Percentiles rank a stretch among this genome's conserved stretches.
Evolutionary conservation across 805 yeast species (phyloP).

Genomic region (Metschnikowia orientalis): DNA sequence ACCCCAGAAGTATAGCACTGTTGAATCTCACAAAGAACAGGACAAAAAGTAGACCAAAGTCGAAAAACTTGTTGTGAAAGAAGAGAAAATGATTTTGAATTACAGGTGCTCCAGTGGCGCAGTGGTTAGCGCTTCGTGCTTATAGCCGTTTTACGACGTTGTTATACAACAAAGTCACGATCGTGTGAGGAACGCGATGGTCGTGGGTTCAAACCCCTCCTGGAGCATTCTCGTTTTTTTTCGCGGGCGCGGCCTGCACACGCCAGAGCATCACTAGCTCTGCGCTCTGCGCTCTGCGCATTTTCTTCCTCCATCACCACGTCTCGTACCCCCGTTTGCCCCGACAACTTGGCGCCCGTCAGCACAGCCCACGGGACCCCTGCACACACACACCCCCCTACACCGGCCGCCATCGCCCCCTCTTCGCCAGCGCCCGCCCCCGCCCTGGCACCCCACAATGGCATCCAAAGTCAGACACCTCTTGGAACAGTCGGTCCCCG

Average conservation of each 20-base stretch:
- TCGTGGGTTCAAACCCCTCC: slow-evolving; percentile 54
- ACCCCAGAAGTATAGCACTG: too few relatives aligned
- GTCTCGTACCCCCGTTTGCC: not conserved
- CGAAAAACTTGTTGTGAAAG: too few relatives aligned
- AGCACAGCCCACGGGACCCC: too few relatives aligned
- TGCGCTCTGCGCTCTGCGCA: too few relatives aligned
- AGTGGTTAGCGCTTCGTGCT: slow-evolving; percentile 55
- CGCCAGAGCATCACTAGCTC: not conserved
- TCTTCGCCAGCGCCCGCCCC: too few relatives aligned
- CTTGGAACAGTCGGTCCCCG: slow-evolving; percentile 76
- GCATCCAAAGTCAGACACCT: slow-evolving; percentile 47
- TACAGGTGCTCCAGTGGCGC: slow-evolving; percentile 45
- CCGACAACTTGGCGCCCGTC: too few relatives aligned
- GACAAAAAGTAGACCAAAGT: too few relatives aligned
- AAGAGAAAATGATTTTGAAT: too few relatives aligned
- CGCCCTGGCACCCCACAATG: slow-evolving; percentile 23
- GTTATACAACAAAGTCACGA: slow-evolving; percentile 45
- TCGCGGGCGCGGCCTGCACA: too few relatives aligned
- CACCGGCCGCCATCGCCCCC: too few relatives aligned
- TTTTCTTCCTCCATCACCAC: not conserved
- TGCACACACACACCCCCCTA: too few relatives aligned
- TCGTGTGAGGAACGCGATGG: slow-evolving; percentile 55
- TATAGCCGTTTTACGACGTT: slow-evolving; percentile 42
- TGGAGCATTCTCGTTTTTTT: slow-evolving; percentile 43
- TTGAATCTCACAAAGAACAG: too few relatives aligned